Conservation (phyloP, 768 basidiomycete species). For the Dentipellis fragilis region DNA sequence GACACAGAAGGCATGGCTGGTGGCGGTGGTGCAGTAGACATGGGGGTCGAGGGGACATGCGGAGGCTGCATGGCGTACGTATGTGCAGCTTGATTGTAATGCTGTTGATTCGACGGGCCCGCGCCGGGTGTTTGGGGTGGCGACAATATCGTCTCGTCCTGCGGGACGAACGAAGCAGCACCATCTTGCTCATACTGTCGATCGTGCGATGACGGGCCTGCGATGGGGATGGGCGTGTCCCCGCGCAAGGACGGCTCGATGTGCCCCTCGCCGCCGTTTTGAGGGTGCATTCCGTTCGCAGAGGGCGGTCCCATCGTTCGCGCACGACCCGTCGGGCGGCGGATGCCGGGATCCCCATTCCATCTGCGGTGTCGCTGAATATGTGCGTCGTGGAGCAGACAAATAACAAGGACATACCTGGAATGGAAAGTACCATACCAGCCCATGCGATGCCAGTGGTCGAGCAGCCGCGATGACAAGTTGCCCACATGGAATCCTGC, state of each 20-base stretch:
- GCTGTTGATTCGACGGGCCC: conserved; percentile 8
- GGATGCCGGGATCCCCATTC: conserved; percentile 13
- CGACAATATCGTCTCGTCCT: conserved; percentile 12
- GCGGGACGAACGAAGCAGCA: conserved; percentile 6
- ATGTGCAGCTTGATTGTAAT: neutral
- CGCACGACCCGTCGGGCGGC: conserved; percentile 11
- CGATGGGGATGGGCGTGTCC: conserved; percentile 8
- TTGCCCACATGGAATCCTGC: conserved; percentile 64
- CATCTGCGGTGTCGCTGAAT: conserved; percentile 5
- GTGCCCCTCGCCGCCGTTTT: conserved; percentile 3
- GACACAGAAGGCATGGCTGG: conserved; percentile 1
- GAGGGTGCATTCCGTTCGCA: conserved; percentile 7
- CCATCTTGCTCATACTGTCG: conserved; percentile 8
- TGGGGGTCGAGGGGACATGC: neutral
- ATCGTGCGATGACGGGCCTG: conserved; percentile 11
- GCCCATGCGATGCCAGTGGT: conserved; percentile 69
- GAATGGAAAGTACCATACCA: conserved; percentile 71
- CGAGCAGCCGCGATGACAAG: conserved; percentile 61
- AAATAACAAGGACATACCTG: conserved; percentile 31
- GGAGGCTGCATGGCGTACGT: neutral
- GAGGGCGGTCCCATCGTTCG: conserved; percentile 13
- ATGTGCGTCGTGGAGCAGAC: conserved; percentile 1
- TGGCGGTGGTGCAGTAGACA: neutral
- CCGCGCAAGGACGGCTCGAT: conserved; percentile 8
- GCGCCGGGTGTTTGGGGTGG: conserved; percentile 13